Evolutionary conservation across 2,329 filamentous ascomycete genomes (phyloP).

Genomic region (Alternaria hordeiaustralica): DNA sequence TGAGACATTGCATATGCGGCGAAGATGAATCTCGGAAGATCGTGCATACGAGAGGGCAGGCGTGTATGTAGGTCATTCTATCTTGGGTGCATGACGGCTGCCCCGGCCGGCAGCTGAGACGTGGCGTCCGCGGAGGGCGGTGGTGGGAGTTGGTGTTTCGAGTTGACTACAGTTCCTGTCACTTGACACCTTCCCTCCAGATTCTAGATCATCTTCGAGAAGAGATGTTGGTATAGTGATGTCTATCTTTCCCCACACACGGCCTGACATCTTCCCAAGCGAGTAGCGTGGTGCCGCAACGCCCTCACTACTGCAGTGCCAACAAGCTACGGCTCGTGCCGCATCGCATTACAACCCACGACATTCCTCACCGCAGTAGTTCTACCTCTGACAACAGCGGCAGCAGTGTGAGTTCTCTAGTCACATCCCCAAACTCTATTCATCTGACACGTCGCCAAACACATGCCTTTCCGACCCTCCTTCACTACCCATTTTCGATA

Average conservation of each 20-base stretch:
- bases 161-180: not conserved
- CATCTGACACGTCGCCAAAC: constrained; percentile 16
- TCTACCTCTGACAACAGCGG: not conserved
- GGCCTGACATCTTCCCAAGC: not conserved
- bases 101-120: not conserved
- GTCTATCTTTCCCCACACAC: not conserved
- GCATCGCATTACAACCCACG: constrained; percentile 9
- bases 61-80: constrained; percentile 6
- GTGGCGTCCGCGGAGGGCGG: not conserved
- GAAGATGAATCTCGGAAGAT: constrained; percentile 11
- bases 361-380: constrained; percentile 2
- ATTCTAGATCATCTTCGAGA: not conserved
- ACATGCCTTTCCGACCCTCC: constrained; percentile 10
- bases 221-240: not conserved
- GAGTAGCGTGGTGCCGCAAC: not conserved
- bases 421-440: constrained; percentile 4
- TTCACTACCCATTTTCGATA: not conserved
- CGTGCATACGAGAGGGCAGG: not conserved
- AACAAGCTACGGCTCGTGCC: constrained; percentile 14
- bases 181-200: not conserved
- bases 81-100: not conserved
- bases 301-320: not conserved
- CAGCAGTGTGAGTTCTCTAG: constrained; percentile 9
- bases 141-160: not conserved
- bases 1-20: constrained; percentile 8